Conservation (phyloP, 139 green algal species). For the Trebouxia sp. region DNA sequence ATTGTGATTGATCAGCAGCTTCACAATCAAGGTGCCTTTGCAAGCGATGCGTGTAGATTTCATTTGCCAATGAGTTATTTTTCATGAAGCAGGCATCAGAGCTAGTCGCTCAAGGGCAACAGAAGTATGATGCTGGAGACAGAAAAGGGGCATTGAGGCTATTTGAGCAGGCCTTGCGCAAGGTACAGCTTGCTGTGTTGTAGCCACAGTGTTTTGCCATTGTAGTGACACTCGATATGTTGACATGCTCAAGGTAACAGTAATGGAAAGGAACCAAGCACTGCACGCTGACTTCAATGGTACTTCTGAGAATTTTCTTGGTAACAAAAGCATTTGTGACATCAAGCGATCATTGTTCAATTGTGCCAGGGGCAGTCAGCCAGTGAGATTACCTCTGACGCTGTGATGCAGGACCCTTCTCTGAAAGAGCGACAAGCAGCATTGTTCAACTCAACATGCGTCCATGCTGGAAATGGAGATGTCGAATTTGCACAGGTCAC, state of each 20-base stretch:
- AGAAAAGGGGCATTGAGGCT: conserved; percentile 67
- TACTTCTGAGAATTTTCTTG: too few species aligned
- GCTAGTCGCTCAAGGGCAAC: conserved; percentile 34
- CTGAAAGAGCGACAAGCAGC: conserved; percentile 52
- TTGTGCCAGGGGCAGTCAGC: too few species aligned
- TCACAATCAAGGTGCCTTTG: too few species aligned
- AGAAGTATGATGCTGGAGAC: conserved; percentile 56
- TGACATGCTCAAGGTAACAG: too few species aligned
- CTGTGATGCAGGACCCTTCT: conserved; percentile 47
- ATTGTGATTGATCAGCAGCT: neutral
- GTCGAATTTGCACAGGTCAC: conserved; percentile 83
- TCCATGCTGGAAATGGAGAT: conserved; percentile 80
- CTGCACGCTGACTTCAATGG: too few species aligned
- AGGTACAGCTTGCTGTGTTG: conserved; percentile 32
- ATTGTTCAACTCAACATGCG: conserved; percentile 61
- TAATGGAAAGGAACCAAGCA: too few species aligned
- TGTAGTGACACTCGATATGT: neutral
- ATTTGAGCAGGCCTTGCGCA: conserved; percentile 60
- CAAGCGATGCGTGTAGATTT: too few species aligned
- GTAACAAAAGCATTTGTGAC: too few species aligned
- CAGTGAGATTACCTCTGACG: too few species aligned
- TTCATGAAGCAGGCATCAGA: conserved; percentile 50
- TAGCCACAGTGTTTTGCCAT: neutral
- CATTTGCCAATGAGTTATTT: too few species aligned
- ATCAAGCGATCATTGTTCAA: too few species aligned